Evolutionary conservation across 352 stramenopile species (phyloP).

Genomic region (Globisporangium radiosum): DNA sequence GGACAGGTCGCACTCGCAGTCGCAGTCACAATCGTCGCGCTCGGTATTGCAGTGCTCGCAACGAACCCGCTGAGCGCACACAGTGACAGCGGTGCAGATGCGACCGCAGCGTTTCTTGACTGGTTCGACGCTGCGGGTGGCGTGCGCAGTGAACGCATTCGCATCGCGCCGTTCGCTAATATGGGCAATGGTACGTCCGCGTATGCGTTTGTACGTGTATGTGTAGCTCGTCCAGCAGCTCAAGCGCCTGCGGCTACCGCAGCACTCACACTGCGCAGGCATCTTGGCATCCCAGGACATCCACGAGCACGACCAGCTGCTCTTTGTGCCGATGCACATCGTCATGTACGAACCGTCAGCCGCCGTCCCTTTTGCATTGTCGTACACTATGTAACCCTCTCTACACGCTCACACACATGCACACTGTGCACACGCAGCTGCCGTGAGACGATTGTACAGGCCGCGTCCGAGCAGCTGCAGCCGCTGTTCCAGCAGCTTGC

Average conservation of each 20-base stretch:
- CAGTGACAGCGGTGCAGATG: neutral
- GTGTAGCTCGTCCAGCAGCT: too few relatives aligned
- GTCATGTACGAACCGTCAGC: slow-evolving; percentile 26
- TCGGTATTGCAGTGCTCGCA: neutral
- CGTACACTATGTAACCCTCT: neutral
- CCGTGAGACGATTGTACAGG: slow-evolving; percentile 23
- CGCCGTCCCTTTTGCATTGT: neutral
- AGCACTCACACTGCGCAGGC: slow-evolving; percentile 7
- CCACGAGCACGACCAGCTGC: slow-evolving; percentile 22
- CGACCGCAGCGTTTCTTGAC: slow-evolving; percentile 22
- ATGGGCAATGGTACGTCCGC: slow-evolving; percentile 29
- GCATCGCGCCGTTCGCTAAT: slow-evolving; percentile 20
- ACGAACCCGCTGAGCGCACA: neutral
- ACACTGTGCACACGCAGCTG: slow-evolving; percentile 15
- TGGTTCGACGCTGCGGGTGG: slow-evolving; percentile 39
- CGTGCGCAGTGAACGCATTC: slow-evolving; percentile 14
- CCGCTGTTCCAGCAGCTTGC: slow-evolving; percentile 29
- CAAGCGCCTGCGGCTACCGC: neutral
- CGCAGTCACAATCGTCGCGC: neutral
- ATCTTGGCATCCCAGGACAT: slow-evolving; percentile 22
- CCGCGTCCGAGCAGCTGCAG: slow-evolving; percentile 20
- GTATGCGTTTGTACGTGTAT: neutral
- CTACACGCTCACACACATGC: neutral
- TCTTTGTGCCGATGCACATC: slow-evolving; percentile 35
- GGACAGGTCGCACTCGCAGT: neutral